Evolutionary conservation across 257 asterid species (phyloP).

Genomic region (Leonotis leonurus): DNA sequence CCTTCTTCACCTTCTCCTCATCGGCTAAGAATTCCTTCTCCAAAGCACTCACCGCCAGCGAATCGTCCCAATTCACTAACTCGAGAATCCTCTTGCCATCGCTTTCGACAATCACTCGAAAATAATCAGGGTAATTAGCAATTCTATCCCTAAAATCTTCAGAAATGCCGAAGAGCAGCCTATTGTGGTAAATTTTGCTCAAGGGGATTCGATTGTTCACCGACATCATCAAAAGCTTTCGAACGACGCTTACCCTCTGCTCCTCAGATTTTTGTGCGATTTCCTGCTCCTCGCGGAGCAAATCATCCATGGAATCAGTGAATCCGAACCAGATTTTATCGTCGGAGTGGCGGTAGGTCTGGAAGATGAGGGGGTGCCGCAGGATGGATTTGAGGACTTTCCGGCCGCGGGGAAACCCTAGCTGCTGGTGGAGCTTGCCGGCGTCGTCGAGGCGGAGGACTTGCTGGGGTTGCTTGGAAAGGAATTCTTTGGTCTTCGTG

Average conservation of each 20-base stretch:
- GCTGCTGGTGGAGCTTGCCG: slow-evolving; percentile 70
- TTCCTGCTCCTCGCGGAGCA: slow-evolving; percentile 36
- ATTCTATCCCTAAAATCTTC: slow-evolving; percentile 82
- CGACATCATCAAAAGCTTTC: slow-evolving; percentile 82
- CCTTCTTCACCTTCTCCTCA: slow-evolving; percentile 75
- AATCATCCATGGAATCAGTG: slow-evolving; percentile 52
- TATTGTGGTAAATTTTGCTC: slow-evolving; percentile 72
- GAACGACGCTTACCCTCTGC: slow-evolving; percentile 48
- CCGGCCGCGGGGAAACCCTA: slow-evolving; percentile 91
- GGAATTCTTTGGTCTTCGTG: slow-evolving; percentile 56
- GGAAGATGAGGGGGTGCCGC: slow-evolving; percentile 63
- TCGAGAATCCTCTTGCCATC: slow-evolving; percentile 71
- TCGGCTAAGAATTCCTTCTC: slow-evolving; percentile 66
- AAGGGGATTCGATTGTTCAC: slow-evolving; percentile 50
- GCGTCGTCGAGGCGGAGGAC: slow-evolving; percentile 79
- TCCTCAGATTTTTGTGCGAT: slow-evolving; percentile 39
- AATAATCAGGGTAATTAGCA: slow-evolving; percentile 50
- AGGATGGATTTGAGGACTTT: slow-evolving; percentile 53
- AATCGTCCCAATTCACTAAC: slow-evolving; percentile 71
- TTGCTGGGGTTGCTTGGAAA: slow-evolving; percentile 66
- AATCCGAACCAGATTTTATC: slow-evolving; percentile 81
- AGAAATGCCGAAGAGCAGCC: slow-evolving; percentile 71
- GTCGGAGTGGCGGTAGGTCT: slow-evolving; percentile 68
- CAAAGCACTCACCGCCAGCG: slow-evolving; percentile 62
- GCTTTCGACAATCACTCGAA: slow-evolving; percentile 43